phyloP scores from a whole-genome alignment of 2,329 filamentous ascomycete genomes.

The Aspergillus quadrilineatus region DNA sequence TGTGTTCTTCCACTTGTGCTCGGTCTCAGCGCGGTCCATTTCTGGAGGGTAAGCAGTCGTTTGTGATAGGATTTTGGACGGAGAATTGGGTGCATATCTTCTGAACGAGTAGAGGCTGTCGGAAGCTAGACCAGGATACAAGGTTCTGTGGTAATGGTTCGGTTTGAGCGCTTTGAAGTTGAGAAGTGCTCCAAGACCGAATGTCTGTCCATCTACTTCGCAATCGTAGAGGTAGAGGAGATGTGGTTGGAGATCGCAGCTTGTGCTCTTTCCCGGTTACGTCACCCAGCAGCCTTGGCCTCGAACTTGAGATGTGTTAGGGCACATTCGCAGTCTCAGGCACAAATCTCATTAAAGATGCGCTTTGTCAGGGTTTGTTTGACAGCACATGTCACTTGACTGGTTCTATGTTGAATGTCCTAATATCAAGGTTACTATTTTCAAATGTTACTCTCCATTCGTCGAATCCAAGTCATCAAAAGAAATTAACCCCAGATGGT shows the following conservation, averaged over 20 bases:
- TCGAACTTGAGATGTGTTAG: background rate
- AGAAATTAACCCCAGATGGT: background rate
- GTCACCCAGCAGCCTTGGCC: background rate
- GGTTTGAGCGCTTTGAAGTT: background rate
- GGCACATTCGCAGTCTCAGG: background rate
- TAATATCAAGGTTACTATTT: too few species aligned
- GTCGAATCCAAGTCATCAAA: background rate
- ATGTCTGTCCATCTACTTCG: background rate
- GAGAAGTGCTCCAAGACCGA: background rate
- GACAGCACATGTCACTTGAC: background rate
- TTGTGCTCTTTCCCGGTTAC: background rate
- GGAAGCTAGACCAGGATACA: background rate
- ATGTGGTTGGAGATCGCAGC: too few species aligned
- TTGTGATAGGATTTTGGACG: background rate
- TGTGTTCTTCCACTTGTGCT: background rate
- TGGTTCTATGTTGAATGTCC: background rate
- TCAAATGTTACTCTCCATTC: too few species aligned
- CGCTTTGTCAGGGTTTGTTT: background rate
- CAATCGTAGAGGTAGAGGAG: too few species aligned
- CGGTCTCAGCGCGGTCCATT: background rate
- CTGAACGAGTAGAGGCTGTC: background rate
- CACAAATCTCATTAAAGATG: background rate
- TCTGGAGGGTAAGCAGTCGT: background rate
- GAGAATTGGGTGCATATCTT: background rate
- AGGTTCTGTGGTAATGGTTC: background rate